A percentile compares a stretch with the other conserved stretches of the same genome.
These are phyloP conservation scores for Carpinus viminea DNA, from an alignment of 306 rosid species.

Conservation along the genomic window DNA sequence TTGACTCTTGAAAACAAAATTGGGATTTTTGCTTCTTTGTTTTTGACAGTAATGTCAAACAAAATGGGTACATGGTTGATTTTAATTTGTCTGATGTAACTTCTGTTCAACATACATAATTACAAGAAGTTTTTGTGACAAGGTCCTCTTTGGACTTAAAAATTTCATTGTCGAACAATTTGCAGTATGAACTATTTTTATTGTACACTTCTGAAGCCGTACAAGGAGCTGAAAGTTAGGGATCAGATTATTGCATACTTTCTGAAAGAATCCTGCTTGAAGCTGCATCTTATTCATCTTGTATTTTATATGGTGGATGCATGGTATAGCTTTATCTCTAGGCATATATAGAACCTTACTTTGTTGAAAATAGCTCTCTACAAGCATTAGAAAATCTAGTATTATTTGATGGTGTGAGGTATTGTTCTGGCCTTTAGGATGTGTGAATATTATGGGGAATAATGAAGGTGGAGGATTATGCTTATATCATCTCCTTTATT, in stretches of 20 bases:
- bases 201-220: neutral
- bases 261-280: neutral
- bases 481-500: constrained; percentile 12
- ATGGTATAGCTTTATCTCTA: neutral
- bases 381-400: neutral
- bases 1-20: neutral
- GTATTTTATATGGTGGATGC: neutral
- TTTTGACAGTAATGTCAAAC: neutral
- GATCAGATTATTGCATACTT: neutral
- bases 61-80: constrained; percentile 23
- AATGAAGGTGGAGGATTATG: neutral
- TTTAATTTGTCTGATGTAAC: neutral
- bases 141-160: neutral
- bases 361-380: neutral
- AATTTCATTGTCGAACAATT: neutral
- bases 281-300: neutral
- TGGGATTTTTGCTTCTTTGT: neutral
- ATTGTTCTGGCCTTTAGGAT: neutral
- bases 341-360: constrained; percentile 2
- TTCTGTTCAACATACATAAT: too few species aligned
- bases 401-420: neutral
- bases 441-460: neutral
- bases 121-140: too few species aligned
- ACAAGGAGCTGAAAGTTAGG: neutral
- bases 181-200: neutral